Evolutionary conservation across 306 rosid species (phyloP), one percentile per base, ranked within the genome.

Genomic region (Trifolium subterraneum): DNA sequence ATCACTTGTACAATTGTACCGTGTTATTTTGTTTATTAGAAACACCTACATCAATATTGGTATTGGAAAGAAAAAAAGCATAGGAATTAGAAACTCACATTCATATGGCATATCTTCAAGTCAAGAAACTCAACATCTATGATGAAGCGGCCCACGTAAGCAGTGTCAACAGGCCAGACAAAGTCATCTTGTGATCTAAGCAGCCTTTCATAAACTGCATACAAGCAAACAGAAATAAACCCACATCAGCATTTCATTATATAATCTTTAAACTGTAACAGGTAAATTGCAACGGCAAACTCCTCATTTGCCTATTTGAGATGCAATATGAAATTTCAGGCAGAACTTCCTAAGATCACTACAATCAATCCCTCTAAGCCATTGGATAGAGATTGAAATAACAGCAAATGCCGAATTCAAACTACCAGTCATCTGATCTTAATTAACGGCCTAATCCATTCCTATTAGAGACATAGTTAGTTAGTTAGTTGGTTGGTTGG

Each of bases 71-170:
- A 42, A 60, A 61, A 73, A 14, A 42, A 36, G 38, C 11, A 77
- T 31, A 63, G 68, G 61, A 78, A 86, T 95, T 93, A 58, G 64
- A 59, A 80, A 87, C 97, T 93, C 75, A 90, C 98, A 81, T 83
- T 85, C 52, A 65, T 61, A 72, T 90, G 73, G 83, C 70, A 77
- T 74, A 86, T 82, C 92, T 87, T 93, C 63, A 90, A 76, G 86
- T 90, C 97, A 41, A 90, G 94, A 82, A 93, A 93, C 76, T 93
- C 98, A 69, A 90, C 97, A 62, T 86, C 96, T 22, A 93, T 91
- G 82, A 89, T 78, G 48, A 87, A 84, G 68, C 90, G 98, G 33
- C 98, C 92, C 44, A 59, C 80, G 36, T 85, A 86, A 77, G 86
- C 42, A 39, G 88, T 71, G 73, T 90, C 93, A 39, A 93, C 86